These are phyloP conservation scores for Galeopsis tetrahit DNA, from an alignment of 257 asterid genomes.

Conservation along the genomic window DNA sequence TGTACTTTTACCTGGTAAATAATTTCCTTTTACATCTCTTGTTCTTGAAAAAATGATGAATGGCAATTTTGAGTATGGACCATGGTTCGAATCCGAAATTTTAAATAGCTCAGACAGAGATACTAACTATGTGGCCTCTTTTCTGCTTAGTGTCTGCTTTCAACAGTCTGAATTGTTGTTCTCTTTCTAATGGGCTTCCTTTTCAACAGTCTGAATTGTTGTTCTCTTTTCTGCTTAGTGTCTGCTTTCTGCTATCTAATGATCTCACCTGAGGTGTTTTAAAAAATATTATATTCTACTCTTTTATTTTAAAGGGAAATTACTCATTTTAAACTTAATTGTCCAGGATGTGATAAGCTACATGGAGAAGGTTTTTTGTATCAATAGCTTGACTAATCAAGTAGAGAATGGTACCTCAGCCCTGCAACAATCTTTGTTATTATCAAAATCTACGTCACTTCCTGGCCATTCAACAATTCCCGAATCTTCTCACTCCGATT, in stretches of 20 bases:
- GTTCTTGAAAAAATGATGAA: background rate
- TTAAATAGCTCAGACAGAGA: background rate
- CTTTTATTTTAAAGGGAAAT: conserved; percentile 9
- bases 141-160: conserved; percentile 21
- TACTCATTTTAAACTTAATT: conserved; percentile 35
- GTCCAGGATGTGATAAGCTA: conserved; percentile 87
- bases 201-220: conserved; percentile 16
- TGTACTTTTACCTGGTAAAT: conserved; percentile 4
- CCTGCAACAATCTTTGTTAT: conserved; percentile 49
- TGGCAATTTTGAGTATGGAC: background rate
- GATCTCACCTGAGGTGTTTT: conserved; percentile 9
- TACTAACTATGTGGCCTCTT: background rate
- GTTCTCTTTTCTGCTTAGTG: no score
- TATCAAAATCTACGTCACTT: conserved; percentile 57
- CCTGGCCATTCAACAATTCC: conserved; percentile 48
- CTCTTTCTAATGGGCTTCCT: no score
- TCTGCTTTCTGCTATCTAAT: conserved; percentile 9
- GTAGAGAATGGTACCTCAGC: conserved; percentile 60
- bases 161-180: conserved; percentile 7
- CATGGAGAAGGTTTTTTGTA: conserved; percentile 79
- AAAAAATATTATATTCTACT: background rate
- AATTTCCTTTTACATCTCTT: background rate
- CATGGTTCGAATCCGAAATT: no score
- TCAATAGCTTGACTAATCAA: conserved; percentile 61
- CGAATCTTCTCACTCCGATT: conserved; percentile 61